Evolutionary conservation across 148 eudicot genomes (phyloP), one percentile per base, ranked within the genome.

Genomic region (Vaccinium myrtillus): DNA sequence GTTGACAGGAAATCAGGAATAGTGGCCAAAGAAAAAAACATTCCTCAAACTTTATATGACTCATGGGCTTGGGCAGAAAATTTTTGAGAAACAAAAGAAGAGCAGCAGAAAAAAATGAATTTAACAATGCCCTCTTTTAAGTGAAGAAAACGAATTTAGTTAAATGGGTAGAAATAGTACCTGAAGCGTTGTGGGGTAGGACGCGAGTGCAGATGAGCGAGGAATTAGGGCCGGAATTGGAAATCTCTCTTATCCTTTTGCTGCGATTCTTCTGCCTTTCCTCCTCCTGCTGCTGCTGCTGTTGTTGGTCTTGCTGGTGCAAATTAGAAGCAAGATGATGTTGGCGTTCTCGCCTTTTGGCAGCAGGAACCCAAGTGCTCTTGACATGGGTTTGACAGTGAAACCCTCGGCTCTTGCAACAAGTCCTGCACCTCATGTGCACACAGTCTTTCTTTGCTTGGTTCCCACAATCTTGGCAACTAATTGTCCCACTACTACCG

Each of bases 301-400:
- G 82, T 18, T 87, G 86, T 5, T 84, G 63, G 58, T 82, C 65
- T 51, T 86, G 80, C 6, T 83, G 77, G 4, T 84, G 71, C 8
- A 80, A 85, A 43, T 43, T 43, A 39, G 79, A 39, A 9, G 81
- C 51, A 2, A 75, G 82, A 16, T 86, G 86, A 19, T 89, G 91
- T 46, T 86, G 92, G 55, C 90, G 77, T 76, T 92, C 91, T 13
- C 95, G 88, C 25, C 95, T 79, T 51, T 86, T 89, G 1, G 93
- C 86, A 1, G 95, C 95, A 7, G 95, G 92, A 25, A 92, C 93
- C 95, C 95, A 92, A 63, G 95, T 92, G 87, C 92, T 90, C 82
- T 84, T 93, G 50, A 93, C 87, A 83, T 93, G 95, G 23, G 95
- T 93, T 39, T 87, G 87, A 81, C 95, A 93, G 43, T 91, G 83